Evolutionary conservation across 2,329 filamentous ascomycete species (phyloP).

Genomic region (Zalaria sp.): DNA sequence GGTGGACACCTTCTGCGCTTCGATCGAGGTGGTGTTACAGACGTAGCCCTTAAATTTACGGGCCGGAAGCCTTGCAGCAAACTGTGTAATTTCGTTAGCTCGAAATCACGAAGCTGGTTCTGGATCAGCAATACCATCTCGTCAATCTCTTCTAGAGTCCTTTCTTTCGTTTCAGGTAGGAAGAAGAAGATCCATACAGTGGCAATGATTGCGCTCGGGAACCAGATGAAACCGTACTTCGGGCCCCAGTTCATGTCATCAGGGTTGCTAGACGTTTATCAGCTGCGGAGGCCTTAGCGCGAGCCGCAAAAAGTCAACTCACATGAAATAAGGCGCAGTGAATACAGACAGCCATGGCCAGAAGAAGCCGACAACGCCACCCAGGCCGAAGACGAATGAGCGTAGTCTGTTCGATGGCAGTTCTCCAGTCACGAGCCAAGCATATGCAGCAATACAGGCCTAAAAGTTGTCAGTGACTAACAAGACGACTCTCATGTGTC

Average conservation of each 20-base stretch:
- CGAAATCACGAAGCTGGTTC: too few species aligned
- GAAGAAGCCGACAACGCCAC: slow-evolving; percentile 39
- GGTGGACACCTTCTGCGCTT: too few species aligned
- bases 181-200: slow-evolving; percentile 29
- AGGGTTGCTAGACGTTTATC: slow-evolving; percentile 34
- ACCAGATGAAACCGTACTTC: slow-evolving; percentile 45
- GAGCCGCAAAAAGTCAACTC: too few species aligned
- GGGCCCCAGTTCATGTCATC: slow-evolving; percentile 41
- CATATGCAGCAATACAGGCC: slow-evolving; percentile 38
- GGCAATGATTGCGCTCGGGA: slow-evolving; percentile 19
- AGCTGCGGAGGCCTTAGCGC: too few species aligned
- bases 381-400: slow-evolving; percentile 41
- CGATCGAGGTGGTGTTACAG: too few species aligned
- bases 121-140: slow-evolving; percentile 28
- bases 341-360: slow-evolving; percentile 44
- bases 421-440: slow-evolving; percentile 44
- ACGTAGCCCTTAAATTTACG: slow-evolving; percentile 27
- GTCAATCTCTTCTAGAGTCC: slow-evolving; percentile 40
- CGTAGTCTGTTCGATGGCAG: slow-evolving; percentile 42
- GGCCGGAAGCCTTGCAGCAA: slow-evolving; percentile 25
- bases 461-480: too few species aligned
- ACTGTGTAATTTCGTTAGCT: slow-evolving; percentile 9
- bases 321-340: slow-evolving; percentile 47
- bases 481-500: too few species aligned
- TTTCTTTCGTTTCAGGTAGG: slow-evolving; percentile 39